Base-by-base conservation (phyloP, 768 basidiomycete species). In the Scleroderma citrinum region DNA sequence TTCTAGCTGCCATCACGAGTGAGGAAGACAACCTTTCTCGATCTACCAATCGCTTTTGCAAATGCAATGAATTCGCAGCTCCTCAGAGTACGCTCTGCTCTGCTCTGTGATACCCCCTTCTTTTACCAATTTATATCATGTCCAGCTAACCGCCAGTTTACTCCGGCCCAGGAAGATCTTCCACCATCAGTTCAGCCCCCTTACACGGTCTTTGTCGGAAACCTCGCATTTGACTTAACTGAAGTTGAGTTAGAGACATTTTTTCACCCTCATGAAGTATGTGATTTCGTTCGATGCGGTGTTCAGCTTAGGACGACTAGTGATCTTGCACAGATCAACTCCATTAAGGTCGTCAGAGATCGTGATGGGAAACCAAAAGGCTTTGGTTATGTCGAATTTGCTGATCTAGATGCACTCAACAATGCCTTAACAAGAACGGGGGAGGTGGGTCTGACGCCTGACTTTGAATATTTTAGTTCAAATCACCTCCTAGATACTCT, bases 351-450 rank as follows among this genome's bases (percentile, higher is more conserved):
- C 53, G 94, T 98, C 68, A 85, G 79, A 63, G 94, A 94, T 58
- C 78, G 82, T 50, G 93, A 94, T 46, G 93, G 93, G 42, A 92
- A 92, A 64, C 91, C 94, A n/a, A 97, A 97, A 68, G 96, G 96
- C 1, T 98, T 97, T 69, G 96, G 95, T 31, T 98, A 99, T 65
- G 82, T 97, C 50, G 96, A 99, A 64, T 98, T 98, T 61, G 78
- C 76, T n/a, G 86, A 85, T 46, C 61, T 92, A 49, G 91, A 94
- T 17, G 85, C 81, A 41, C 71, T 98, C 44, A 94, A 94, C 69
- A 82, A 83, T 50, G 96, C 87, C 5, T 69, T 99, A 32, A 69
- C 74, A 19, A 85, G 81, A 69, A 78, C 74, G 21, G 88, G 87
- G 47, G 65, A 76, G 26, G 90, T 92, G 52, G 63, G 88, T 68